Evolutionary conservation across 208 protist genomes (phyloP), one percentile per base, ranked within the genome.

Genomic region (Crithidia mellificae): DNA sequence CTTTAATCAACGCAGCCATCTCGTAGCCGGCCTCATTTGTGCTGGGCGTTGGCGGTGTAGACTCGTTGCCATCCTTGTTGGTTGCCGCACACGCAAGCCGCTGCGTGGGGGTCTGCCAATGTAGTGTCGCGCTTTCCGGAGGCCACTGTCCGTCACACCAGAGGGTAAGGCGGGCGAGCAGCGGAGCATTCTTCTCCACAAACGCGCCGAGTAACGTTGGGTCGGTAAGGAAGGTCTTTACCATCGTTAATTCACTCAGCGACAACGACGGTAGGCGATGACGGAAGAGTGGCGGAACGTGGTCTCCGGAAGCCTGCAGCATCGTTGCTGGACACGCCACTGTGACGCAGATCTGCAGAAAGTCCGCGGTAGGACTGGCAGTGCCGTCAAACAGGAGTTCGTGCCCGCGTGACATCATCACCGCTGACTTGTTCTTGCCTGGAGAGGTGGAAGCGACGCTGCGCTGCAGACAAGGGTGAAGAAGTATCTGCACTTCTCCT

Each of bases 161-260:
- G 32, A 78, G 17, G 6, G 80, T 71, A 9, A 89, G 22, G 1
- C 74, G 76, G 27, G 77, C 83, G 34, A 89, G 53, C 43, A 85
- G 38, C 7, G 62, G 39, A 6, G 83, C 49, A 47, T 89, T 85
- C 36, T 81, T 83, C 5, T 85, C 73, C 15, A 89, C 38, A n/a
- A 81, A 30, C 1, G 43, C 62, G 15, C 41, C n/a, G 0, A 86
- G 20, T 29, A 68, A 25, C 6, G 41, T 24, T 19, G 15, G 17
- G n/a, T 74, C 57, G 4, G 14, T 2, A 12, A 80, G 58, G 3
- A 65, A 41, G 4, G n/a, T 36, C 6, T 38, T 34, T 2, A 85
- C 7, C n/a, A 69, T 57, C 20, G 51, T 25, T 20, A 53, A 68
- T 46, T 72, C 63, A 24, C 59, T 58, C 15, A 29, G 24, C 6